Base-by-base conservation (phyloP, 371 early-diverging fungal species). In the Nosema granulosis region DNA sequence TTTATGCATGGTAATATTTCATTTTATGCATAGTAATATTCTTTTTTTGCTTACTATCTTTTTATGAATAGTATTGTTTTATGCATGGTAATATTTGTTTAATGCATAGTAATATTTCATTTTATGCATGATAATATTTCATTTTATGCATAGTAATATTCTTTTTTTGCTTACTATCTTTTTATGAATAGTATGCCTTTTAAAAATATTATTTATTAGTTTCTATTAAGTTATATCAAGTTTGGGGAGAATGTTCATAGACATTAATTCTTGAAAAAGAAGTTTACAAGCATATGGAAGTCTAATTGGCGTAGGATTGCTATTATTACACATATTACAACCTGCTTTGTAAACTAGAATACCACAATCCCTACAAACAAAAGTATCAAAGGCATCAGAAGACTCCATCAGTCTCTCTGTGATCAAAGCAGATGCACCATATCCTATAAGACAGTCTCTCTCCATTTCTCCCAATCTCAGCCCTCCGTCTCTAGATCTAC, bases 401-500 rank as follows among this genome's bases (percentile, higher is more conserved):
- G 93, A 93, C 57, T 90, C 87, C 91, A 97, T 90, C 52, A 97
- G 87, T 70, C 97, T 89, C 83, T 97, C 97, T 51, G 93, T 88
- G 31, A 97, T 83, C 26, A 97, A 86, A 84, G 90, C 89, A 65
- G 92, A 89, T 16, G 95, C 93, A 71, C 97, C 97, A 87, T 97
- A 94, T 77, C 94, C 95, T 83, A 97, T 94, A 79, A 97, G 57
- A 73, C 86, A 95, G 88, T 97, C 97, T 79, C 96, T 89, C 85
- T 97, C 97, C 97, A 97, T 97, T 86, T 97, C 96, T 81, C 96
- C 96, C 1, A 97, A 84, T 86, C 96, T 90, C 72, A 96, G 88
- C 77, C 96, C 97, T 84, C 97, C 96, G 81, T 95, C 96, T 49
- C 92, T 89, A 31, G 93, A 91, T 83, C 96, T 89, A 88, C 98